Conservation (phyloP, 441 rosid genomes). For the Hura crepitans region DNA sequence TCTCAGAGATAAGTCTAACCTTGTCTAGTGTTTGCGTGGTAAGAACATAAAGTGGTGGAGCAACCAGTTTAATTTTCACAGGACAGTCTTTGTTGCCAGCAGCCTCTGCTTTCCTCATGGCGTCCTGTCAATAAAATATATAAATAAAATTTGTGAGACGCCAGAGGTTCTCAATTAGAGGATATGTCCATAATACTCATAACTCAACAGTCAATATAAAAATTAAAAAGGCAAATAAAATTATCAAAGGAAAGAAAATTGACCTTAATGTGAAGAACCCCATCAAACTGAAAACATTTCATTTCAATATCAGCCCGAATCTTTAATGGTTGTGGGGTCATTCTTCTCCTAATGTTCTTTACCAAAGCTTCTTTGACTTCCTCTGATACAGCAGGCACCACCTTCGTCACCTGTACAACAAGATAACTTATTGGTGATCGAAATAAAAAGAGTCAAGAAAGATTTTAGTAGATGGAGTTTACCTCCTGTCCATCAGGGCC, state of each 20-base stretch:
- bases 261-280: constrained; percentile 96
- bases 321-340: constrained; percentile 96
- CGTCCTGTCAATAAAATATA: constrained; percentile 52
- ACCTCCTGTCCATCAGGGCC: constrained; percentile 95
- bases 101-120: constrained; percentile 95
- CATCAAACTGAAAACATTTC: constrained; percentile 96
- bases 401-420: constrained; percentile 54
- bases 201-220: not conserved
- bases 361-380: constrained; percentile 82
- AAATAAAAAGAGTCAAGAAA: not conserved
- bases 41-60: constrained; percentile 94
- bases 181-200: not conserved
- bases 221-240: not conserved
- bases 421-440: constrained; percentile 20
- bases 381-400: constrained; percentile 77
- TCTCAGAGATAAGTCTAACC: constrained; percentile 37
- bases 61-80: constrained; percentile 91
- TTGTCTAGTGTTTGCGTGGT: constrained; percentile 96
- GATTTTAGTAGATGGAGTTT: constrained; percentile 15
- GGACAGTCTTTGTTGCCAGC: constrained; percentile 86
- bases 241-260: not conserved
- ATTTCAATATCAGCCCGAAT: constrained; percentile 93
- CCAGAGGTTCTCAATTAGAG: constrained; percentile 1
- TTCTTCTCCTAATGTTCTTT: constrained; percentile 85
- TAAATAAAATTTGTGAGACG: constrained; percentile 13